Percentiles rank a stretch among this genome's conserved stretches.
Evolutionary conservation across 495 filamentous ascomycete genomes (phyloP).

Genomic region (Hapsidospora chrysogenum): DNA sequence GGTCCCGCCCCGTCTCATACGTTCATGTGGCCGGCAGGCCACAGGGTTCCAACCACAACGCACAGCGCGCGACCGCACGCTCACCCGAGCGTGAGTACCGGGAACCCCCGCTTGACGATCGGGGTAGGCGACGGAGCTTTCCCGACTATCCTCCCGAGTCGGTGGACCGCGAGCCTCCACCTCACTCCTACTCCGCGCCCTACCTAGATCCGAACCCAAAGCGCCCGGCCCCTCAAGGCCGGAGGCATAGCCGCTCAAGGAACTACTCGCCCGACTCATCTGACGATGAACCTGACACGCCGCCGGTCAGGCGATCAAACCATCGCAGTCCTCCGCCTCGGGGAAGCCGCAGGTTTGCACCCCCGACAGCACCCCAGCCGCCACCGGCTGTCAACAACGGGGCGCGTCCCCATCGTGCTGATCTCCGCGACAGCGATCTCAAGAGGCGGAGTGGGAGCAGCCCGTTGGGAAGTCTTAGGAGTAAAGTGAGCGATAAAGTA

Average conservation of each 20-base stretch:
- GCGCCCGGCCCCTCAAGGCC: conserved; percentile 7
- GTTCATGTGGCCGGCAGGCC: conserved; percentile 11
- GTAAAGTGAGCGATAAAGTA: conserved; percentile 13
- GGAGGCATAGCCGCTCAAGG: conserved; percentile 14
- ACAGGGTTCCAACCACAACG: too few species aligned
- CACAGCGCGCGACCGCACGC: conserved; percentile 2
- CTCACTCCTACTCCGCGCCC: conserved; percentile 3
- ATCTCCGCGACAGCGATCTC: conserved; percentile 9
- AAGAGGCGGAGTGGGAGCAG: conserved; percentile 10
- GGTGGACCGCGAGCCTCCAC: conserved; percentile 6
- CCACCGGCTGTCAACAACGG: neutral
- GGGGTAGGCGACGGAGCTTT: conserved; percentile 11
- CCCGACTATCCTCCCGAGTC: conserved; percentile 11
- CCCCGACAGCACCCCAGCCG: conserved; percentile 5
- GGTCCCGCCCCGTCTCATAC: too few species aligned
- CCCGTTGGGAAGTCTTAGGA: neutral
- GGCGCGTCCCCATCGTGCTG: conserved; percentile 5
- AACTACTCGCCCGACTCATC: conserved; percentile 6
- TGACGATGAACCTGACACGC: conserved; percentile 4
- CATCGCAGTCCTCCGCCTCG: conserved; percentile 7
- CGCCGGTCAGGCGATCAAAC: conserved; percentile 1
- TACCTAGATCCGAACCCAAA: conserved; percentile 11
- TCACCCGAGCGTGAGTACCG: conserved; percentile 6
- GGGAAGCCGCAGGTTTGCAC: conserved; percentile 8
- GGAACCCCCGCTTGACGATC: conserved; percentile 9